Evolutionary conservation across 2,329 filamentous ascomycete genomes (phyloP).

Genomic region (Ophiocordyceps robertsii): DNA sequence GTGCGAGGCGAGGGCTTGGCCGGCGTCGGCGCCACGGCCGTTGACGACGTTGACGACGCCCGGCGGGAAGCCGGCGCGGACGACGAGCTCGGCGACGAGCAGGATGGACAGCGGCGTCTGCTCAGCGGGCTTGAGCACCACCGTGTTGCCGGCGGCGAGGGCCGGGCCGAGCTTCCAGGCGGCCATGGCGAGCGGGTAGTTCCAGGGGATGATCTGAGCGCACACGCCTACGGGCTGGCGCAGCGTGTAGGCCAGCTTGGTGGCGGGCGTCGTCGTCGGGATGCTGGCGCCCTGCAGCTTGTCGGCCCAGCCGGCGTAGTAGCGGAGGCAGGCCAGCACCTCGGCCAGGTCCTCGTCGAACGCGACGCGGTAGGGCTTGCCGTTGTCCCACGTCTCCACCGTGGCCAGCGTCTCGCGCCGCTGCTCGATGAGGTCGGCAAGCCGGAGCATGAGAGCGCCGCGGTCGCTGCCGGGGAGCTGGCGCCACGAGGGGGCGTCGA

Average conservation of each 20-base stretch:
- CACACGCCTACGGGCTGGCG: slow-evolving; percentile 68
- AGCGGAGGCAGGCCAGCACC: slow-evolving; percentile 39
- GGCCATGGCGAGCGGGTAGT: slow-evolving; percentile 39
- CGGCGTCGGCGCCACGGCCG: slow-evolving; percentile 54
- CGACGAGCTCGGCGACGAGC: slow-evolving; percentile 52
- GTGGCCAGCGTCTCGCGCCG: slow-evolving; percentile 37
- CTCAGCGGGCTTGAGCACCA: slow-evolving; percentile 53
- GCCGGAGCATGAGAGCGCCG: slow-evolving; percentile 54
- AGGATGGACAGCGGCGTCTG: slow-evolving; percentile 54
- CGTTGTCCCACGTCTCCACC: slow-evolving; percentile 73
- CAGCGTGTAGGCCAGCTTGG: slow-evolving; percentile 64
- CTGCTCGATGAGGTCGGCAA: slow-evolving; percentile 56
- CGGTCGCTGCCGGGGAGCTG: slow-evolving; percentile 53
- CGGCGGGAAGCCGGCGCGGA: slow-evolving; percentile 63
- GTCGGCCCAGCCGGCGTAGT: slow-evolving; percentile 69
- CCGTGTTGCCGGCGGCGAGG: slow-evolving; percentile 48
- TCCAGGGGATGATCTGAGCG: slow-evolving; percentile 63
- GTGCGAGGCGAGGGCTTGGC: slow-evolving; percentile 55
- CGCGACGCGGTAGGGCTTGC: slow-evolving; percentile 50
- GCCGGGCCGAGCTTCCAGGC: slow-evolving; percentile 66
- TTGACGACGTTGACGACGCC: slow-evolving; percentile 69
- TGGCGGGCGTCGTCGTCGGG: slow-evolving; percentile 43
- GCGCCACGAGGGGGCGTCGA: slow-evolving; percentile 55
- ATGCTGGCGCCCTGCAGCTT: slow-evolving; percentile 70
- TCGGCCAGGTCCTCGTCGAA: slow-evolving; percentile 49